Conservation (phyloP, 345 rosid genomes). For the Firmiana major region DNA sequence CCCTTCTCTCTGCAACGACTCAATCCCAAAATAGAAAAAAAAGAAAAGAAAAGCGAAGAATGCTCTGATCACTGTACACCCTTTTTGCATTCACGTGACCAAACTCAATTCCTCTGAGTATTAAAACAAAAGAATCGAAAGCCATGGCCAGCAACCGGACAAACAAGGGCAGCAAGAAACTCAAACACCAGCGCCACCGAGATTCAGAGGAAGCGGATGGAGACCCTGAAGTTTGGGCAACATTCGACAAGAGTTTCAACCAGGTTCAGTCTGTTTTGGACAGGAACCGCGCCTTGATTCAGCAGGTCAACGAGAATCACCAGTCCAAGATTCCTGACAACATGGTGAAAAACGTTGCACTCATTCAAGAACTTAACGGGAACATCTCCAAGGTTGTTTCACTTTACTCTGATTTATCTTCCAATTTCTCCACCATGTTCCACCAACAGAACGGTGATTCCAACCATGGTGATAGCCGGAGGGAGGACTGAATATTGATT, state of each 20-base stretch:
- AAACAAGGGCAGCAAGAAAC: slow-evolving; percentile 4
- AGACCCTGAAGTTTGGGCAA: slow-evolving; percentile 60
- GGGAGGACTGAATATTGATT: slow-evolving; percentile 13
- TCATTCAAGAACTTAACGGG: slow-evolving; percentile 83
- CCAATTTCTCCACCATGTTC: slow-evolving; percentile 44
- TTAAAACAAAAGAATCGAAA: neutral
- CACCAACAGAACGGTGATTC: slow-evolving; percentile 18
- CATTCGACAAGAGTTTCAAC: slow-evolving; percentile 46
- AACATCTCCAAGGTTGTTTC: slow-evolving; percentile 76
- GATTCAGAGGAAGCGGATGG: slow-evolving; percentile 32
- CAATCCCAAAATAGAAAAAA: neutral
- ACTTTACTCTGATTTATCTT: slow-evolving; percentile 61
- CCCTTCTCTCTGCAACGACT: neutral
- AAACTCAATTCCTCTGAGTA: slow-evolving; percentile 2
- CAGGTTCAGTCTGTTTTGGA: slow-evolving; percentile 78
- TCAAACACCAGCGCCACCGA: slow-evolving; percentile 24
- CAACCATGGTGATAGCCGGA: neutral
- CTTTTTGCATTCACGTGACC: slow-evolving; percentile 6
- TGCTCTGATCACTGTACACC: neutral
- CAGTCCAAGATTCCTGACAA: slow-evolving; percentile 67
- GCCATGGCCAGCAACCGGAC: slow-evolving; percentile 23
- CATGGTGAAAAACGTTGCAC: slow-evolving; percentile 85
- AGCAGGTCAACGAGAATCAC: slow-evolving; percentile 87
- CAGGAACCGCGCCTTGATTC: slow-evolving; percentile 70
- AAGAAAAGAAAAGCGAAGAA: no score